Evolutionary conservation across 2,329 filamentous ascomycete species (phyloP).

Genomic region (Colletotrichum paranaense): DNA sequence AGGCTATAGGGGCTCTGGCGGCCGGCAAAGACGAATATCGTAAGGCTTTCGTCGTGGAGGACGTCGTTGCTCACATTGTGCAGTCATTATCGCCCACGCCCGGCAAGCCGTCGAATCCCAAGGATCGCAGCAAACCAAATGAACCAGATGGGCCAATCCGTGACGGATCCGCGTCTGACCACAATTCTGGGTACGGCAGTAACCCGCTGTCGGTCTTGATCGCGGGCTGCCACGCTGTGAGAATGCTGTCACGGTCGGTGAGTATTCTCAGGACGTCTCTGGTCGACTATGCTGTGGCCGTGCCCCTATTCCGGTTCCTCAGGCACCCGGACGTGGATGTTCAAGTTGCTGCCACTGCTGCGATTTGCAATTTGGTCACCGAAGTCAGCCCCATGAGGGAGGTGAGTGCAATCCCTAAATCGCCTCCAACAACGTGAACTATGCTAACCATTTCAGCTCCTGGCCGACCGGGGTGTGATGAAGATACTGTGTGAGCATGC

Average conservation of each 20-base stretch:
- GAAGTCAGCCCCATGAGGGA: conserved; percentile 93
- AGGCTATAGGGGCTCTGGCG: conserved; percentile 84
- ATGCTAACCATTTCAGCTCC: conserved; percentile 60
- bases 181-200: conserved; percentile 67
- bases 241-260: conserved; percentile 86
- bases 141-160: conserved; percentile 46
- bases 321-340: conserved; percentile 81
- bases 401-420: conserved; percentile 62
- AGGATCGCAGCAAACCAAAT: conserved; percentile 53
- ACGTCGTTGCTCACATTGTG: conserved; percentile 84
- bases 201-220: conserved; percentile 85
- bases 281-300: conserved; percentile 85
- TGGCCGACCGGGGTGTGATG: conserved; percentile 80
- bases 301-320: conserved; percentile 81
- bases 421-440: not conserved
- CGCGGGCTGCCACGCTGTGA: conserved; percentile 84
- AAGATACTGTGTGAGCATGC: conserved; percentile 85
- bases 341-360: conserved; percentile 85
- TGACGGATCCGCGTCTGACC: conserved; percentile 42
- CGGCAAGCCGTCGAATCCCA: conserved; percentile 58
- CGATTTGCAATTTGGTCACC: conserved; percentile 85
- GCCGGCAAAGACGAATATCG: conserved; percentile 86
- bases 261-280: conserved; percentile 86
- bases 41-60: conserved; percentile 83
- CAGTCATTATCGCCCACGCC: conserved; percentile 76